phyloP scores from a whole-genome alignment of 495 filamentous ascomycete genomes.

The Podospora pseudopauciseta region DNA sequence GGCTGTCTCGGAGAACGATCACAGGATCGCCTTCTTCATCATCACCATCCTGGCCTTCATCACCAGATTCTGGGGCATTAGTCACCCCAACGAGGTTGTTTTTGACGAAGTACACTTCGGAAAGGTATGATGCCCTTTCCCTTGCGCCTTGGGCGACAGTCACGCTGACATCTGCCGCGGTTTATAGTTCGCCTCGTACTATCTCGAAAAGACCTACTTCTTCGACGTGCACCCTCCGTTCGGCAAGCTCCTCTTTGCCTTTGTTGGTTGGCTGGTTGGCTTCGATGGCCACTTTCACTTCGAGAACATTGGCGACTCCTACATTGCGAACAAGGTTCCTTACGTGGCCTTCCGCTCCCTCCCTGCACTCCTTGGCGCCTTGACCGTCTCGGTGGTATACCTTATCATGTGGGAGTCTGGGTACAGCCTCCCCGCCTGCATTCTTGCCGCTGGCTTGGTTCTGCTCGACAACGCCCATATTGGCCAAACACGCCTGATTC shows the following conservation, averaged over 20 bases:
- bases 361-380: conserved; percentile 84
- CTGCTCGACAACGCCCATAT: conserved; percentile 98
- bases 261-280: conserved; percentile 93
- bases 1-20: conserved; percentile 65
- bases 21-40: conserved; percentile 72
- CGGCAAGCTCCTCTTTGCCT: conserved; percentile 82
- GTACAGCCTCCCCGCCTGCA: conserved; percentile 88
- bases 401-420: conserved; percentile 99
- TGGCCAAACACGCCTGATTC: conserved; percentile 91
- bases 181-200: conserved; percentile 86
- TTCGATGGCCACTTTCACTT: conserved; percentile 98
- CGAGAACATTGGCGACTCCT: conserved; percentile 98
- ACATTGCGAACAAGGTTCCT: conserved; percentile 93
- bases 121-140: conserved; percentile 64
- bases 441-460: conserved; percentile 79
- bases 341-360: conserved; percentile 94
- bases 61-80: conserved; percentile 92
- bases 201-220: conserved; percentile 97
- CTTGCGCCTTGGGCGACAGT: background rate
- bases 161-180: conserved; percentile 12
- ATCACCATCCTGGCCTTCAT: conserved; percentile 82
- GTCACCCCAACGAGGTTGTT: conserved; percentile 91
- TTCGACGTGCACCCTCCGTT: conserved; percentile 99
- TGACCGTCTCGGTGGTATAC: conserved; percentile 92
- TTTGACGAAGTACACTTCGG: conserved; percentile 99